Percentiles rank a stretch among this genome's conserved stretches.
phyloP scores from a whole-genome alignment of 1,284 basidiomycete species.

The Naganishia liquefaciens region DNA sequence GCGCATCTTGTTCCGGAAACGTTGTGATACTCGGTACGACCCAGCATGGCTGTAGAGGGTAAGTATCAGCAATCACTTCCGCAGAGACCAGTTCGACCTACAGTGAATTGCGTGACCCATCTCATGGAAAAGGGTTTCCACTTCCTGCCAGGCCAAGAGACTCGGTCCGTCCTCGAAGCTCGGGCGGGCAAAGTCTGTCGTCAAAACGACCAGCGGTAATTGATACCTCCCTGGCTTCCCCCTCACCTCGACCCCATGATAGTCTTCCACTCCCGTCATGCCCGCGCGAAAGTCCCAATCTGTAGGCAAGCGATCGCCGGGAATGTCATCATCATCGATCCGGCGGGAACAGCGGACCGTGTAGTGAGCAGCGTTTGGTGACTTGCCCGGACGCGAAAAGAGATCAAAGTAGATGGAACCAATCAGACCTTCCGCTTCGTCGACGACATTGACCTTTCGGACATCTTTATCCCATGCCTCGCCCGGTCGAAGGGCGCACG shows the following conservation, averaged over 20 bases:
- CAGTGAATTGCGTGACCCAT: constrained; percentile 99
- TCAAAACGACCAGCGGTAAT: constrained; percentile 84
- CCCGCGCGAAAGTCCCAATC: constrained; percentile 48
- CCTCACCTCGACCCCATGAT: constrained; percentile 42
- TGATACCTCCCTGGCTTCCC: constrained; percentile 74
- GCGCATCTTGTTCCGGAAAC: constrained; percentile 98
- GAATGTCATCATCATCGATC: constrained; percentile 83
- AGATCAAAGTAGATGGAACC: constrained; percentile 95
- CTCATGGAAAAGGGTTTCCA: constrained; percentile 94
- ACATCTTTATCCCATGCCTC: constrained; percentile 89
- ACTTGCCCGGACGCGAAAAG: constrained; percentile 81
- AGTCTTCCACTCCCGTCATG: constrained; percentile 36
- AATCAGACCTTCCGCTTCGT: constrained; percentile 75
- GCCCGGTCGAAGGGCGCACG: constrained; percentile 66
- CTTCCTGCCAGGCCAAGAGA: constrained; percentile 87
- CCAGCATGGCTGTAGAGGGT: constrained; percentile 82
- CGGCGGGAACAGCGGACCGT: constrained; percentile 92
- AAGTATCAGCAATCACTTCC: constrained; percentile 12
- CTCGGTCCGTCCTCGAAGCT: constrained; percentile 66
- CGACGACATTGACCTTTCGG: constrained; percentile 84
- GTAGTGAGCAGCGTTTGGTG: constrained; percentile 91
- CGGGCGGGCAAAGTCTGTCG: constrained; percentile 82
- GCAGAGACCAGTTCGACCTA: constrained; percentile 57
- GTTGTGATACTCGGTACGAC: constrained; percentile 95
- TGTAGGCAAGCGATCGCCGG: constrained; percentile 59